Evolutionary conservation across 768 basidiomycete genomes (phyloP), one percentile per base, ranked within the genome.

Genomic region (Boletus barrowsii): DNA sequence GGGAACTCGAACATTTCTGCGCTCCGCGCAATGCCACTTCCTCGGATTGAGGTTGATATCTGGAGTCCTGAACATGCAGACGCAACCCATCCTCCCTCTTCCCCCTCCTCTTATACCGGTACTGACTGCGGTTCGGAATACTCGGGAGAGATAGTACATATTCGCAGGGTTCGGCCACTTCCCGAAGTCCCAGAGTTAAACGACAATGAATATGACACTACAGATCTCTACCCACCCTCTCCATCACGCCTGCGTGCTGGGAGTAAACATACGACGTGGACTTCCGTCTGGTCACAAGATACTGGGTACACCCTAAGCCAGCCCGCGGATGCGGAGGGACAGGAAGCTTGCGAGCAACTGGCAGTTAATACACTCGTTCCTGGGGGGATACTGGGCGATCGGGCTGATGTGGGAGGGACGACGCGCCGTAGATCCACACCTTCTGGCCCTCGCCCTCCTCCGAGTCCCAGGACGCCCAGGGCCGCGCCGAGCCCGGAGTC

Each of bases 241-340:
- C 30, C 26, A 26, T 49, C 18, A 35, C 22, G 17, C 18, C 29
- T 29, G 22, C 51, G 17, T 14, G 20, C 7, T 15, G 47, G n/a
- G 37, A 62, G 53, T 45, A 40, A 45, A 18, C 67, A 59, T 14
- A 45, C 36, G 44, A 68, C 58, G 26, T 40, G 40, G 45, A 13
- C 50, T 11, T 51, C 66, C 6, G 56, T 71, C 17, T 68, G 63
- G 69, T 72, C 68, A 33, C 61, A 69, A 40, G 69, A 86, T 73
- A 24, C 69, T 69, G 53, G 86, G 64, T 35, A 67, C 74, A 49
- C 74, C 75, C 62, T 70, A 72, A 22, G 74, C 46, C 52, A 48
- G n/a, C 13, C 39, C 3, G 46, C 22, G 7, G 51, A 67, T 18
- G 17, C 18, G 9, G 56, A 55, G 48, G 26, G 14, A 10, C 43